These are phyloP conservation scores for Fusarium goolgardi DNA, from an alignment of 2,329 filamentous ascomycete genomes.

Conservation along the genomic window DNA sequence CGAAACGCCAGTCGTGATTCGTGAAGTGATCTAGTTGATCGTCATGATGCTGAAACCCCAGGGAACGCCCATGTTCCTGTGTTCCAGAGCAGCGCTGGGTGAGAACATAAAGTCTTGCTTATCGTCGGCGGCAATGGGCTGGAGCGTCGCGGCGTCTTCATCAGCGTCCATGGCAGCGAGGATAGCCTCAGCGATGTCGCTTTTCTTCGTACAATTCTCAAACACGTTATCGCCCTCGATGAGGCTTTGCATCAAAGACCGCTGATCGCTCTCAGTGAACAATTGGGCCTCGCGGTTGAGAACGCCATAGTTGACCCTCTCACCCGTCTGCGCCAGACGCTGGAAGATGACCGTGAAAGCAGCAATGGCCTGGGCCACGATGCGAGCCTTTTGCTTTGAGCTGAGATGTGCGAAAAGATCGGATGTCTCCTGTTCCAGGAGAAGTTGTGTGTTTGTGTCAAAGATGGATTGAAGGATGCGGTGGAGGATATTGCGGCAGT, in stretches of 20 bases:
- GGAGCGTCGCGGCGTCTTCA: conserved; percentile 40
- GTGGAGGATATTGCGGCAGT: conserved; percentile 43
- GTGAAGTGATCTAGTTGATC: conserved; percentile 43
- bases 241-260: conserved; percentile 41
- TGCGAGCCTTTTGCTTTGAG: conserved; percentile 42
- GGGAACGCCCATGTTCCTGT: conserved; percentile 45
- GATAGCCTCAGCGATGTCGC: conserved; percentile 42
- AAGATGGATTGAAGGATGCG: conserved; percentile 47
- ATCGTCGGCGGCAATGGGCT: conserved; percentile 43
- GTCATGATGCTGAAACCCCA: conserved; percentile 47
- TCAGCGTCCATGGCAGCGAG: conserved; percentile 45
- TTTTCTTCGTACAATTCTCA: conserved; percentile 37
- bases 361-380: conserved; percentile 46
- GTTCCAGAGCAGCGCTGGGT: conserved; percentile 39
- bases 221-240: conserved; percentile 45
- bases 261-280: conserved; percentile 47
- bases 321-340: conserved; percentile 41
- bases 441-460: conserved; percentile 44
- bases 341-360: conserved; percentile 43
- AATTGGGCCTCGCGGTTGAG: conserved; percentile 46
- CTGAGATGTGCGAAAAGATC: conserved; percentile 44
- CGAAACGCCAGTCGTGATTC: conserved; percentile 44
- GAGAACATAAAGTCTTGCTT: conserved; percentile 43
- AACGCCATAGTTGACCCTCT: conserved; percentile 42
- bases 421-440: conserved; percentile 45